Evolutionary conservation across 371 early-diverging fungal genomes (phyloP).

Genomic region (Cokeromyces recurvatus): DNA sequence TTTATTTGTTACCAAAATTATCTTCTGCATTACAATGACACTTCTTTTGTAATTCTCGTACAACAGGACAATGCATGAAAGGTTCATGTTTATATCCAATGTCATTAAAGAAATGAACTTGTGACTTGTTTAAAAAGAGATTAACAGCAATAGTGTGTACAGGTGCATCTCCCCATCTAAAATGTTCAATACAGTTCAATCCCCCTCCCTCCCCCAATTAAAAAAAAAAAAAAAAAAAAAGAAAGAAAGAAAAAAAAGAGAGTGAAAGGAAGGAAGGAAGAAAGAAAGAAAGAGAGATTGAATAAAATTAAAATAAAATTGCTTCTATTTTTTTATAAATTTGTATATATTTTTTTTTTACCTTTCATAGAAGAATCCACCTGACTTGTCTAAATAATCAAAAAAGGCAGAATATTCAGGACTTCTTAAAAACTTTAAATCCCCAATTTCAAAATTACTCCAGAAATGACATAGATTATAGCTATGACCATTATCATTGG

Average conservation of each 20-base stretch:
- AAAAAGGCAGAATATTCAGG: constrained; percentile 72
- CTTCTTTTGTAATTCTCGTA: constrained; percentile 45
- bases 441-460: constrained; percentile 97
- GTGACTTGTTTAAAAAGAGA: constrained; percentile 56
- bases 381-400: constrained; percentile 75
- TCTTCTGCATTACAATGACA: constrained; percentile 62
- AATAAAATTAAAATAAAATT: no score
- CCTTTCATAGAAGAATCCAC: constrained; percentile 94
- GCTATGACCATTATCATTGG: constrained; percentile 24
- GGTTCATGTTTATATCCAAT: constrained; percentile 75
- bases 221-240: no score
- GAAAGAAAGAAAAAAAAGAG: no score
- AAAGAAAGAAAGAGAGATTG: no score
- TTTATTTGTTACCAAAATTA: constrained; percentile 44
- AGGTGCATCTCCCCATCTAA: constrained; percentile 94
- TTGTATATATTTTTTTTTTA: neutral
- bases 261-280: no score
- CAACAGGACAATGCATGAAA: constrained; percentile 62
- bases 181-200: neutral
- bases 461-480: constrained; percentile 91
- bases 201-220: no score
- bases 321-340: no score
- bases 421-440: constrained; percentile 74
- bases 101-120: constrained; percentile 89
- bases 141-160: constrained; percentile 84